phyloP scores from a whole-genome alignment of 1,284 basidiomycete genomes.

The Clitocybe nebularis region DNA sequence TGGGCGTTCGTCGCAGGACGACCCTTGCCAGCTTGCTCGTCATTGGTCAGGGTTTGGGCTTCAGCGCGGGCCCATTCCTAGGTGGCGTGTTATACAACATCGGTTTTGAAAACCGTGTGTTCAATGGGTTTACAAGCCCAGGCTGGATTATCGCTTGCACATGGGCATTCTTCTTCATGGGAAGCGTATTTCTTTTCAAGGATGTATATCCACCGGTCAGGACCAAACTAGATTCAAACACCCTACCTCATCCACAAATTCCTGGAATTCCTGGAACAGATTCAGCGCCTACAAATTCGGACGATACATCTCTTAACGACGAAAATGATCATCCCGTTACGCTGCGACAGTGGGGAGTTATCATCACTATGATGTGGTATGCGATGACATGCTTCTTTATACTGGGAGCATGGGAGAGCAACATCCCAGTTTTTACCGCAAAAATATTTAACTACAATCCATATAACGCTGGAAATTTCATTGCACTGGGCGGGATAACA shows the following conservation, averaged over 20 bases:
- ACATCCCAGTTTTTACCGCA: slow-evolving; percentile 64
- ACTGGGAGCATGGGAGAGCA: slow-evolving; percentile 68
- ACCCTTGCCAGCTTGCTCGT: slow-evolving; percentile 63
- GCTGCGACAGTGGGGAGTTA: slow-evolving; percentile 44
- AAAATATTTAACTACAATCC: slow-evolving; percentile 42
- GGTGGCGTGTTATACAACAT: slow-evolving; percentile 61
- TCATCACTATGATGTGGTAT: slow-evolving; percentile 68
- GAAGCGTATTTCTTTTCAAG: slow-evolving; percentile 43
- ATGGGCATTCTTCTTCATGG: slow-evolving; percentile 51
- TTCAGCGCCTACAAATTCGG: neutral
- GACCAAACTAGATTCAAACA: neutral
- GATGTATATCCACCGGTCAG: slow-evolving; percentile 34
- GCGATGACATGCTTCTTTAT: slow-evolving; percentile 74
- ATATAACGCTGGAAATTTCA: slow-evolving; percentile 65
- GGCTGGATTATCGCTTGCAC: slow-evolving; percentile 61
- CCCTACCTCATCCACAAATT: neutral
- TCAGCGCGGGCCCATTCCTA: slow-evolving; percentile 62
- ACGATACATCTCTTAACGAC: neutral
- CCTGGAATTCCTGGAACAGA: too few relatives aligned
- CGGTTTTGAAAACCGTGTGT: slow-evolving; percentile 45
- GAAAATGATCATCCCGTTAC: slow-evolving; percentile 12
- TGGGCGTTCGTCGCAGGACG: slow-evolving; percentile 60
- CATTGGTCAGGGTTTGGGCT: slow-evolving; percentile 59
- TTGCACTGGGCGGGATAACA: slow-evolving; percentile 60
- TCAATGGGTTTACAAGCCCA: slow-evolving; percentile 60